Evolutionary conservation across 2,329 filamentous ascomycete genomes (phyloP).

Genomic region (Zasmidium citrigriseum): DNA sequence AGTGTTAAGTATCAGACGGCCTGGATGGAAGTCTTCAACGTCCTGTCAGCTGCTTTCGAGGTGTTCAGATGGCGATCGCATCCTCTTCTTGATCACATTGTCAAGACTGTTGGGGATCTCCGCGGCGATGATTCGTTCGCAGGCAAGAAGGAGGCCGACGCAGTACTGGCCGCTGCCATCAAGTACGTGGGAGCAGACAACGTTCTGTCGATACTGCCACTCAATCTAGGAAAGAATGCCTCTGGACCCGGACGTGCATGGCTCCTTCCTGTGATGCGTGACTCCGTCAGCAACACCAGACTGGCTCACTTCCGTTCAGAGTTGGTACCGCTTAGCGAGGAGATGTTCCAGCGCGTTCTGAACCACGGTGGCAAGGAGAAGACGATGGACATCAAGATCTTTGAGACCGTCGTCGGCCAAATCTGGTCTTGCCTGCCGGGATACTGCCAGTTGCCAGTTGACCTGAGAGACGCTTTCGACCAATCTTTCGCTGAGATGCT

Average conservation of each 20-base stretch:
- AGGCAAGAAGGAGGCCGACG: slow-evolving; percentile 92
- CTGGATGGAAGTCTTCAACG: slow-evolving; percentile 92
- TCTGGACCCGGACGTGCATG: slow-evolving; percentile 83
- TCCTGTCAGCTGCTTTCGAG: slow-evolving; percentile 84
- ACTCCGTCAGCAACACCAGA: slow-evolving; percentile 85
- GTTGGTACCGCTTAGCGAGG: slow-evolving; percentile 84
- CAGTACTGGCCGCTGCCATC: slow-evolving; percentile 83
- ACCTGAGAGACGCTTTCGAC: slow-evolving; percentile 69
- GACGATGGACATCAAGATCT: slow-evolving; percentile 96
- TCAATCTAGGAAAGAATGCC: slow-evolving; percentile 77
- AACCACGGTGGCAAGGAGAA: slow-evolving; percentile 81
- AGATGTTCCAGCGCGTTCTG: slow-evolving; percentile 84
- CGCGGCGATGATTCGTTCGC: slow-evolving; percentile 84
- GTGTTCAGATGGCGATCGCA: slow-evolving; percentile 80
- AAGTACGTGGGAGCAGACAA: slow-evolving; percentile 86
- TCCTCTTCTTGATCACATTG: slow-evolving; percentile 73
- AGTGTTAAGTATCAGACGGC: slow-evolving; percentile 91
- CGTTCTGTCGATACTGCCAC: slow-evolving; percentile 77
- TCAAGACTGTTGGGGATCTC: slow-evolving; percentile 81
- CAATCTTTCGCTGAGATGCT: slow-evolving; percentile 86
- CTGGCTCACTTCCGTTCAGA: slow-evolving; percentile 82
- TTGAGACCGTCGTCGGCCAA: slow-evolving; percentile 92
- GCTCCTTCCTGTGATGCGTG: slow-evolving; percentile 88
- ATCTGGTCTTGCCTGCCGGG: slow-evolving; percentile 93
- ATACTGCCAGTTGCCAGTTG: slow-evolving; percentile 89